Base-by-base conservation (phyloP, 1,284 basidiomycete genomes). In the Spongiforma sp. region DNA sequence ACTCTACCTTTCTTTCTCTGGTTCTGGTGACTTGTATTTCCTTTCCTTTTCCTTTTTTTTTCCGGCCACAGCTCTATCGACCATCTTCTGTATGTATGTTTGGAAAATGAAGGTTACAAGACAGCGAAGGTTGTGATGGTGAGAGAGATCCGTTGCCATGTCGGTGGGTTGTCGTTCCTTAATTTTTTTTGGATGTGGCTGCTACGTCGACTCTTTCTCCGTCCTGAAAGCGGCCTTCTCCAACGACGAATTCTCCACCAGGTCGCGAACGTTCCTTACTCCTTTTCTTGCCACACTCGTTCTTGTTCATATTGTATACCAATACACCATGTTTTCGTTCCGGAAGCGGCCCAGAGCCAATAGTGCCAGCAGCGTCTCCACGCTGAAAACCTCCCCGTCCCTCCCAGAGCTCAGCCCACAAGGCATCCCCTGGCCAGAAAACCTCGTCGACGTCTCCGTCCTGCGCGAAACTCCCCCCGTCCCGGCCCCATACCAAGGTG, bases 361-460 rank as follows among this genome's bases (percentile, higher is more conserved):
- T 70, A 82, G 68, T 82, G 81, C 67, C 67, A 79, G 62, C 72
- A 76, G 74, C 62, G 56, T 43, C 78, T 83, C 43, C 74, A 84
- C 69, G 33, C 56, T 79, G 21, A 76, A 77, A 62, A 81, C 86
- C 26, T 91, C 90, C 36, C 90, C 91, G 15, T 93, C 91, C 43
- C 83, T 94, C 48, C 92, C 92, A 60, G 86, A 91, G 72, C 84
- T 94, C 70, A 83, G 81, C 53, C 83, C 88, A 50, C 87, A 88
- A 70, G 89, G 87, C 39, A 89, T 93, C 56, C 87, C 89, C 63
- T 94, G 92, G 92, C 92, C 92, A 32, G 88, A 89, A 77, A 83
- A 88, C 75, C 84, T 94, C 46, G 88, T 94, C 57, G 89, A 93
- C 71, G 80, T 89, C 64, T 80, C 83, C 28, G 84, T 86, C 63